phyloP scores from a whole-genome alignment of 768 basidiomycete genomes.

The Candolleomyces aberdarensis region DNA sequence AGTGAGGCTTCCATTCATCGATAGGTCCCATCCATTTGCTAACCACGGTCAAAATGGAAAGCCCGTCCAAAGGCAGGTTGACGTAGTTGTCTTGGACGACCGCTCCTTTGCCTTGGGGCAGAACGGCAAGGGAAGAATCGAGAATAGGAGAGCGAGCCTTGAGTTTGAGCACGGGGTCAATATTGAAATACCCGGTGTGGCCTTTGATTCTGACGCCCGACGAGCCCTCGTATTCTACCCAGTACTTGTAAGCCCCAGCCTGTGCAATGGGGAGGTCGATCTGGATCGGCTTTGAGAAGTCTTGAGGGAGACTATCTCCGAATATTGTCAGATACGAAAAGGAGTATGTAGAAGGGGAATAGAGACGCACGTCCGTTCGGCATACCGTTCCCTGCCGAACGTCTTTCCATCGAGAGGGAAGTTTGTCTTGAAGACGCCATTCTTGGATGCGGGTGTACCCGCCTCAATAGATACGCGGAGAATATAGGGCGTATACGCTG shows the following conservation, averaged over 20 bases:
- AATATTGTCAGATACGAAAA: constrained; percentile 16
- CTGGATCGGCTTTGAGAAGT: constrained; percentile 88
- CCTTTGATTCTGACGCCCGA: constrained; percentile 67
- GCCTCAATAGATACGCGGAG: constrained; percentile 89
- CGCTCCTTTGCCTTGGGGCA: constrained; percentile 52
- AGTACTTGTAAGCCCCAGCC: constrained; percentile 94
- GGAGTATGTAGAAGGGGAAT: constrained; percentile 3
- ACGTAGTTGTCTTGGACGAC: constrained; percentile 50
- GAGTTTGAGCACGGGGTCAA: constrained; percentile 83
- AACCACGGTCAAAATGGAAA: constrained; percentile 85
- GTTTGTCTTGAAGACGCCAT: constrained; percentile 93
- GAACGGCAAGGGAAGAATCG: constrained; percentile 45
- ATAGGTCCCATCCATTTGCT: constrained; percentile 98
- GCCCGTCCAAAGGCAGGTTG: constrained; percentile 81
- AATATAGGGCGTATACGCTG: constrained; percentile 85
- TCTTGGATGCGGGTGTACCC: constrained; percentile 85
- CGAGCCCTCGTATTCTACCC: constrained; percentile 84
- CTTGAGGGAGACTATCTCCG: constrained; percentile 64
- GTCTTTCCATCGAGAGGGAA: constrained; percentile 91
- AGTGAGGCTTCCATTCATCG: constrained; percentile 71
- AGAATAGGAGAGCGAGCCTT: constrained; percentile 77
- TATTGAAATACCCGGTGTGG: constrained; percentile 92
- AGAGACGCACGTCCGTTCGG: constrained; percentile 66
- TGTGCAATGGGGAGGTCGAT: constrained; percentile 96
- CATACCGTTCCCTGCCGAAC: constrained; percentile 74